Percentiles rank a stretch among this genome's conserved stretches.
phyloP scores from a whole-genome alignment of 1,284 basidiomycete genomes.

The Abortiporus biennis region DNA sequence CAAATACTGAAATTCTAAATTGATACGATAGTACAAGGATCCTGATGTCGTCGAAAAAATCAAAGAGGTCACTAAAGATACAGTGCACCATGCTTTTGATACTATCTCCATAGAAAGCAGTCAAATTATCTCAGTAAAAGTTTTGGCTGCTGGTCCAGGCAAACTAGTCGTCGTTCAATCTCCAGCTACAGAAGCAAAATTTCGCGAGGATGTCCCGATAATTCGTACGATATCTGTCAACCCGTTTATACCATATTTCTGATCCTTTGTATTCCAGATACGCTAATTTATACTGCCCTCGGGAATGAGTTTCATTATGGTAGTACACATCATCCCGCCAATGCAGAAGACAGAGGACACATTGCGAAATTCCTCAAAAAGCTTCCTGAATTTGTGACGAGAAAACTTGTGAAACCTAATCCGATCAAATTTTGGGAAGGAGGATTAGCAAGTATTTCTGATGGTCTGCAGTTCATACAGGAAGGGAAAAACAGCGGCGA shows the following conservation, averaged over 20 bases:
- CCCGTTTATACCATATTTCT: background rate
- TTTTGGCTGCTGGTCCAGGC: constrained; percentile 14
- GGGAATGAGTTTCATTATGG: constrained; percentile 12
- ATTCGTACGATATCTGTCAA: constrained; percentile 7
- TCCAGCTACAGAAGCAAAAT: constrained; percentile 8
- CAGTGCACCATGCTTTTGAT: constrained; percentile 18
- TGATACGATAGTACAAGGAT: constrained; percentile 18
- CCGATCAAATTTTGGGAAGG: constrained; percentile 16
- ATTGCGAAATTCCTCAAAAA: constrained; percentile 18
- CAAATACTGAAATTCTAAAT: too few species aligned
- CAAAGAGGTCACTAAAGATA: constrained; percentile 17
- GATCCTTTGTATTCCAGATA: constrained; percentile 2
- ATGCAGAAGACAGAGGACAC: constrained; percentile 14
- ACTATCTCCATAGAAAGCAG: constrained; percentile 14
- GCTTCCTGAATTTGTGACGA: constrained; percentile 13
- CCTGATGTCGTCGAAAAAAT: constrained; percentile 18
- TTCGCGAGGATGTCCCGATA: constrained; percentile 13
- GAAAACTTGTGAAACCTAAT: constrained; percentile 16
- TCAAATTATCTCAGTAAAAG: constrained; percentile 11
- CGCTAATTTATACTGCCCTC: constrained; percentile 16
- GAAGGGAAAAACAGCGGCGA: constrained; percentile 19
- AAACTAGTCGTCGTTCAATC: constrained; percentile 13
- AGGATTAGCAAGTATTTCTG: constrained; percentile 14
- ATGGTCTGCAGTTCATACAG: constrained; percentile 16
- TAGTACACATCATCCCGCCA: constrained; percentile 8